These are phyloP conservation scores for Exophiala sp. DNA, from an alignment of 2,329 filamentous ascomycete species.

Conservation along the genomic window DNA sequence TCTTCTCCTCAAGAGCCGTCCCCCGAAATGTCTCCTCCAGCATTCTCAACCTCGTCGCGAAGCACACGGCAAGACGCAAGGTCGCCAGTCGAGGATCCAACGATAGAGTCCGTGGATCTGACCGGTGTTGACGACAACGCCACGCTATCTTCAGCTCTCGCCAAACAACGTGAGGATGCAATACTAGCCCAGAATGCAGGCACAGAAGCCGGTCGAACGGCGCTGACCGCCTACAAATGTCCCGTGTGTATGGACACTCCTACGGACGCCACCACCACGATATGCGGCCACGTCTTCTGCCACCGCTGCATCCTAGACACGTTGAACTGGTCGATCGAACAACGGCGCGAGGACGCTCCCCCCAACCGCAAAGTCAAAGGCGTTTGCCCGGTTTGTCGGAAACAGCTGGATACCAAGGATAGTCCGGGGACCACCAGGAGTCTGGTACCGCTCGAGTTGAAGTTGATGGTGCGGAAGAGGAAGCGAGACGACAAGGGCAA, in stretches of 20 bases:
- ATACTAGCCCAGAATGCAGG: conserved; percentile 40
- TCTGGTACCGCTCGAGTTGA: conserved; percentile 26
- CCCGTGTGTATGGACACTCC: conserved; percentile 63
- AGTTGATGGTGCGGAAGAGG: conserved; percentile 18
- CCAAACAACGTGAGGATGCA: conserved; percentile 53
- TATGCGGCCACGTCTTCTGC: conserved; percentile 63
- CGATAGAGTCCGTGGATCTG: conserved; percentile 50
- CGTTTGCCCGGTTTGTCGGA: conserved; percentile 46
- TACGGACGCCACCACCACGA: conserved; percentile 57
- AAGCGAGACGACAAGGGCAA: conserved; percentile 23
- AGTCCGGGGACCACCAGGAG: conserved; percentile 29
- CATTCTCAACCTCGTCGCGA: conserved; percentile 10
- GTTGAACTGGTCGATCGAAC: conserved; percentile 55
- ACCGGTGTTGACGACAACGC: conserved; percentile 42
- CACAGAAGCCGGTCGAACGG: conserved; percentile 33
- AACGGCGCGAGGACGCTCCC: conserved; percentile 37
- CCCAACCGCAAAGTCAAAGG: conserved; percentile 34
- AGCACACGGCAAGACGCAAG: background rate
- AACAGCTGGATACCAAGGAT: conserved; percentile 38
- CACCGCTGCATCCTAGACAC: conserved; percentile 61
- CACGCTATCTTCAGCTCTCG: conserved; percentile 43
- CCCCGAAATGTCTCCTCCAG: conserved; percentile 14
- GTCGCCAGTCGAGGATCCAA: conserved; percentile 2
- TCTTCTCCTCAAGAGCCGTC: conserved; percentile 1
- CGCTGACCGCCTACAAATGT: conserved; percentile 52